Conservation (phyloP, 176 grass and related monocot genomes). For the Cymbopogon citratus region DNA sequence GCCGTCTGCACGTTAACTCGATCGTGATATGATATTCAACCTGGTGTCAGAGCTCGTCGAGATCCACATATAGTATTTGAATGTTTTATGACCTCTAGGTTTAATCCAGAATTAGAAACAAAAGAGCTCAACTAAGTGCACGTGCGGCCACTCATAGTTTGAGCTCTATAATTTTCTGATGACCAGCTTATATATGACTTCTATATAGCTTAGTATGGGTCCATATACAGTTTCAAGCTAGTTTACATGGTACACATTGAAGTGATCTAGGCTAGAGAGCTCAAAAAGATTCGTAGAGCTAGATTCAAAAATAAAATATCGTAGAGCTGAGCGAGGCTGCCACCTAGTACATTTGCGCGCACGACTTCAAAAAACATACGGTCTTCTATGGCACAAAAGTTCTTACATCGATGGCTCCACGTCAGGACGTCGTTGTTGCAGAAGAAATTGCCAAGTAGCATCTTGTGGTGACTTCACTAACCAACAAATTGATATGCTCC, state of each 20-base stretch:
- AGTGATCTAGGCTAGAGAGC: no score
- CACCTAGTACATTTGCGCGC: not conserved
- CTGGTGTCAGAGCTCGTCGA: not conserved
- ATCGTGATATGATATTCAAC: no score
- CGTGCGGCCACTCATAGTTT: not conserved
- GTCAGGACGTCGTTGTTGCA: not conserved
- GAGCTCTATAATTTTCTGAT: not conserved
- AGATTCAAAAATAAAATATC: no score
- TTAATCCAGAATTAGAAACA: not conserved
- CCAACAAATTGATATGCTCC: not conserved
- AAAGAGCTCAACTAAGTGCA: not conserved
- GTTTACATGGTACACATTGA: no score
- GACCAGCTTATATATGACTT: no score
- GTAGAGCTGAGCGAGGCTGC: no score
- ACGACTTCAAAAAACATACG: not conserved
- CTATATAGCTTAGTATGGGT: no score
- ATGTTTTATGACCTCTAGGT: not conserved
- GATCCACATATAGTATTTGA: not conserved
- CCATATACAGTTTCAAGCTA: no score
- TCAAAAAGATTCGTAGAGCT: not conserved
- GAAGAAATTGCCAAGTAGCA: not conserved
- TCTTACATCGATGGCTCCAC: not conserved
- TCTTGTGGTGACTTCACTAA: not conserved
- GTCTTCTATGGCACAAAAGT: not conserved
- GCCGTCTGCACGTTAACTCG: no score